Percentiles rank a stretch among this genome's conserved stretches.
Conservation (phyloP, 129 eudicot species). For the Pittosporum tobira region DNA sequence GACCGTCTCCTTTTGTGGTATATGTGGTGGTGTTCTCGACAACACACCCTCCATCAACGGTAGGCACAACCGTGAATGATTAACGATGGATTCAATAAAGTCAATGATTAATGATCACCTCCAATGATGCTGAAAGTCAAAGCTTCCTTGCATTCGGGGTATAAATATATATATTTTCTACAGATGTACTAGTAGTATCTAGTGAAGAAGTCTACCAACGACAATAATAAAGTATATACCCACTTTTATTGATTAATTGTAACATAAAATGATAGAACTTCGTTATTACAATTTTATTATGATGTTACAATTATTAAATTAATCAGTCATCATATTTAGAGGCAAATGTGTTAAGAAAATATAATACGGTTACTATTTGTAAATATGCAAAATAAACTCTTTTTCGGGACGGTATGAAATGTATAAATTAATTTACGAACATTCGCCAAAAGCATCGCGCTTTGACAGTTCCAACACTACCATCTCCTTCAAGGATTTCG, state of each 20-base stretch:
- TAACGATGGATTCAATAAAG: not conserved
- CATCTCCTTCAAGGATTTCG: slow-evolving; percentile 18
- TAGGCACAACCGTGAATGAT: not conserved
- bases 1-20: not conserved
- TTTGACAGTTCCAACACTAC: slow-evolving; percentile 18
- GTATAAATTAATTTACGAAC: not conserved
- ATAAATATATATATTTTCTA: no score
- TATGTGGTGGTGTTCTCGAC: not conserved
- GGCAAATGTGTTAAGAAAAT: no score
- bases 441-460: slow-evolving; percentile 12
- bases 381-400: not conserved
- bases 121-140: slow-evolving; percentile 1
- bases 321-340: no score
- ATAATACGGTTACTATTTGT: no score
- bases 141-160: not conserved
- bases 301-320: no score
- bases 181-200: no score
- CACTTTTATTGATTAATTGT: no score
- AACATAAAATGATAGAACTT: no score
- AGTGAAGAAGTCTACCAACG: no score
- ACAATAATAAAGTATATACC: no score
- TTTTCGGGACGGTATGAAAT: not conserved
- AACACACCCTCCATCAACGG: not conserved
- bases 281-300: no score
- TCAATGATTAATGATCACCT: slow-evolving; percentile 1